Evolutionary conservation across 2,329 filamentous ascomycete genomes (phyloP).

Genomic region (Tolypocladium album): DNA sequence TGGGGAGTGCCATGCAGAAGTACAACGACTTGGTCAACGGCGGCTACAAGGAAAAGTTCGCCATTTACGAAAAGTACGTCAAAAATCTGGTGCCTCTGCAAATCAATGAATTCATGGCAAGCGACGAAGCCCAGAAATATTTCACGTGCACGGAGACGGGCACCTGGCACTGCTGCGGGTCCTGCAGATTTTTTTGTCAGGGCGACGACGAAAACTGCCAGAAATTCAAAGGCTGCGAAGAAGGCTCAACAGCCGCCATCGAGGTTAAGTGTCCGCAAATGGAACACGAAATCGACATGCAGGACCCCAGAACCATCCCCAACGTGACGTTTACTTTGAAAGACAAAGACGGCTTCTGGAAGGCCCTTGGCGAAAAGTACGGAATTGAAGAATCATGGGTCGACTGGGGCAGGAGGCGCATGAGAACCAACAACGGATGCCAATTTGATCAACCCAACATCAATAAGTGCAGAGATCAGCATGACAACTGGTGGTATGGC

Average conservation of each 20-base stretch:
- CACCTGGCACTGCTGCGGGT: not conserved
- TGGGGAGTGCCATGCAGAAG: not conserved
- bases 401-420: not conserved
- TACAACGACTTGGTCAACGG: not conserved
- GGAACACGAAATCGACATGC: not conserved
- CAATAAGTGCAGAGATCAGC: not conserved
- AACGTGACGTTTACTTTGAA: not conserved
- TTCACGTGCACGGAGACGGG: not conserved
- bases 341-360: not conserved
- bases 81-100: not conserved
- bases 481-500: not conserved
- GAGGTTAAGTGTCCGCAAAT: not conserved
- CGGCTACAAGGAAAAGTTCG: not conserved
- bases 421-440: not conserved
- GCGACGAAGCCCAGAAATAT: not conserved
- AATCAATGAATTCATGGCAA: not conserved
- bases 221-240: not conserved
- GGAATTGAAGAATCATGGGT: not conserved
- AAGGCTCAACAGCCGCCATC: not conserved
- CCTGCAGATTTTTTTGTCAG: not conserved
- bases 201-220: not conserved
- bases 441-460: too few relatives aligned
- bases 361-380: not conserved
- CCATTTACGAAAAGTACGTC: not conserved
- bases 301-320: not conserved